phyloP scores from a whole-genome alignment of 2,329 filamentous ascomycete species.

The Diaporthe caulivora region DNA sequence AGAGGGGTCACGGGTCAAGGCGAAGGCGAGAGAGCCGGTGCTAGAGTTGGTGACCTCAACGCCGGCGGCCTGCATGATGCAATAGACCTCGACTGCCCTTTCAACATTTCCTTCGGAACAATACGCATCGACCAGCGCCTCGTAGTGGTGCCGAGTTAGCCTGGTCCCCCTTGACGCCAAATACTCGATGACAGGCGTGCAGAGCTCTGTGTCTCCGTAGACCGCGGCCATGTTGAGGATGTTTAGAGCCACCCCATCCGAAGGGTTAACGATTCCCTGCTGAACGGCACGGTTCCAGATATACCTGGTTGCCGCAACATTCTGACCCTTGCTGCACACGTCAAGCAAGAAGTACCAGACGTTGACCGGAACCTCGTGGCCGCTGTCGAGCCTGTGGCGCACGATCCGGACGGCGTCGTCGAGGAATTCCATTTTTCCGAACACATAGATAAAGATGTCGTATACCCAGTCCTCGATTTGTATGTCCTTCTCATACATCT shows the following conservation, averaged over 20 bases:
- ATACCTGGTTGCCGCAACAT: conserved; percentile 74
- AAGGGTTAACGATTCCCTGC: conserved; percentile 55
- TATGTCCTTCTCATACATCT: conserved; percentile 70
- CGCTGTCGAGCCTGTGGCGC: conserved; percentile 61
- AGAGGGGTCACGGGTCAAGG: conserved; percentile 61
- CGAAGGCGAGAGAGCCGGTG: conserved; percentile 72
- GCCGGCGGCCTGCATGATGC: conserved; percentile 78
- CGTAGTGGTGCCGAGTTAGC: conserved; percentile 79
- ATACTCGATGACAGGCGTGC: conserved; percentile 77
- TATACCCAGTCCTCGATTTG: conserved; percentile 79
- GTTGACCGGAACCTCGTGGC: conserved; percentile 54
- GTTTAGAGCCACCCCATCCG: conserved; percentile 56
- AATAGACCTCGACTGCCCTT: conserved; percentile 77
- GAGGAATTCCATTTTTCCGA: conserved; percentile 79
- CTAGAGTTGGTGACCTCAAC: conserved; percentile 68
- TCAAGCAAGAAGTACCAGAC: conserved; percentile 83
- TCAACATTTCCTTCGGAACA: conserved; percentile 69
- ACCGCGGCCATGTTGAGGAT: conserved; percentile 80
- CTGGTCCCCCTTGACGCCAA: conserved; percentile 70
- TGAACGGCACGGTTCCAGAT: conserved; percentile 74
- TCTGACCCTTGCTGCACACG: conserved; percentile 72
- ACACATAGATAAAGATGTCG: conserved; percentile 80
- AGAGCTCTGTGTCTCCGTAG: conserved; percentile 75
- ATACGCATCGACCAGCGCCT: conserved; percentile 81
- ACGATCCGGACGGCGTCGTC: conserved; percentile 82